phyloP scores from a whole-genome alignment of 768 basidiomycete species.

The Agrocybe praecox region DNA sequence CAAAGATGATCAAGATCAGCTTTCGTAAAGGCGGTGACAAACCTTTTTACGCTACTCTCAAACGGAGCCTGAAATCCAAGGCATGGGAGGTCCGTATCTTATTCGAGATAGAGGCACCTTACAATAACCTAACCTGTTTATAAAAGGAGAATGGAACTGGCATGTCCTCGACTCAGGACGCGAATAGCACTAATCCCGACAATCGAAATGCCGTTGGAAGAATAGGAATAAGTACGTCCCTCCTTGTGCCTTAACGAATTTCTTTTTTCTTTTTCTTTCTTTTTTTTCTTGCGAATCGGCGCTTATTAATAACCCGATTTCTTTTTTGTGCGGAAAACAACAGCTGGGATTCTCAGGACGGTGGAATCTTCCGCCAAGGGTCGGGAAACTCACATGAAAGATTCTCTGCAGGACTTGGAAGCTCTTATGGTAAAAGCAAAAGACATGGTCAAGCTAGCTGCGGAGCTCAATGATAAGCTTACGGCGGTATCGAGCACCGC shows the following conservation, averaged over 20 bases:
- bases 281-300: constrained; percentile 12
- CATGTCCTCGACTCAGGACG: constrained; percentile 4
- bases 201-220: constrained; percentile 18
- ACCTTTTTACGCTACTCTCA: constrained; percentile 66
- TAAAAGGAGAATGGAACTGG: constrained; percentile 14
- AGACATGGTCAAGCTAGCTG: constrained; percentile 91
- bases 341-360: constrained; percentile 82
- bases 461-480: constrained; percentile 83
- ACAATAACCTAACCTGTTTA: constrained; percentile 5
- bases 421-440: constrained; percentile 88
- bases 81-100: constrained; percentile 23
- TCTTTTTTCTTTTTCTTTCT: constrained; percentile 1
- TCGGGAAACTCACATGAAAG: constrained; percentile 65
- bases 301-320: not conserved
- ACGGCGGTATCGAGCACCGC: constrained; percentile 38
- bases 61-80: constrained; percentile 22
- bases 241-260: constrained; percentile 5
- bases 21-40: constrained; percentile 93
- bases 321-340: not conserved
- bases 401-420: constrained; percentile 86
- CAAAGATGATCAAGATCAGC: constrained; percentile 73
- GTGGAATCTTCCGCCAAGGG: constrained; percentile 71
- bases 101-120: constrained; percentile 1
- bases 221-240: constrained; percentile 24
- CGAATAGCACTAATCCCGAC: constrained; percentile 18